phyloP scores from a whole-genome alignment of 2,329 filamentous ascomycete genomes.

The Neophaeococcomyces mojaviensis region DNA sequence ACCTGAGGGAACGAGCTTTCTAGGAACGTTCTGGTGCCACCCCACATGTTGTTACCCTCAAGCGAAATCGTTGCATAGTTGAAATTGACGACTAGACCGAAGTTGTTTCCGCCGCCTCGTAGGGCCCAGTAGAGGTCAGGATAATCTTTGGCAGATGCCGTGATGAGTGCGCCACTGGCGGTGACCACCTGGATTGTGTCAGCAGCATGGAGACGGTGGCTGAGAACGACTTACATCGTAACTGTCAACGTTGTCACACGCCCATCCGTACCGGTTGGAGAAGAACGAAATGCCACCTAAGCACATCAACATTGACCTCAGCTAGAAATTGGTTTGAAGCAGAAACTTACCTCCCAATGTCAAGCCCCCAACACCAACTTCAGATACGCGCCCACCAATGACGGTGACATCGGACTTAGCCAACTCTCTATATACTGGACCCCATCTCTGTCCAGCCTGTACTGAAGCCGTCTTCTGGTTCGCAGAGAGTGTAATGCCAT shows the following conservation, averaged over 20 bases:
- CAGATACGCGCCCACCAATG: constrained; percentile 28
- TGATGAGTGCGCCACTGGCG: no score
- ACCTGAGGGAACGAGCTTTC: no score
- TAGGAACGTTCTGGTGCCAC: no score
- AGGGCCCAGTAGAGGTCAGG: no score
- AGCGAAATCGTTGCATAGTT: no score
- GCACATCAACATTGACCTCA: not conserved
- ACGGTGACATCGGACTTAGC: constrained; percentile 27
- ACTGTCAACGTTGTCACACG: constrained; percentile 21
- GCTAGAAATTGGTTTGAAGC: not conserved
- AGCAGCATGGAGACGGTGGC: no score
- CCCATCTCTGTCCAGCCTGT: constrained; percentile 31
- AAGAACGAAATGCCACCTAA: constrained; percentile 17
- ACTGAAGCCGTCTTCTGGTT: constrained; percentile 26
- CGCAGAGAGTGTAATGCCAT: constrained; percentile 22
- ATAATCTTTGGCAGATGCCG: no score
- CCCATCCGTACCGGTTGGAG: constrained; percentile 18
- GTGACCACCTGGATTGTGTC: no score
- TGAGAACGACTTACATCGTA: constrained; percentile 13
- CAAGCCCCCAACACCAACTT: constrained; percentile 25
- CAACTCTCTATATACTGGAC: constrained; percentile 28
- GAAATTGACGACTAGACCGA: no score
- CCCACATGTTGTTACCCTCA: no score
- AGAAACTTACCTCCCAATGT: constrained; percentile 20
- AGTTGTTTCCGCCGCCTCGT: no score